Evolutionary conservation across 2,329 filamentous ascomycete genomes (phyloP), one percentile per base, ranked within the genome.

Genomic region (Beauveria medogensis): DNA sequence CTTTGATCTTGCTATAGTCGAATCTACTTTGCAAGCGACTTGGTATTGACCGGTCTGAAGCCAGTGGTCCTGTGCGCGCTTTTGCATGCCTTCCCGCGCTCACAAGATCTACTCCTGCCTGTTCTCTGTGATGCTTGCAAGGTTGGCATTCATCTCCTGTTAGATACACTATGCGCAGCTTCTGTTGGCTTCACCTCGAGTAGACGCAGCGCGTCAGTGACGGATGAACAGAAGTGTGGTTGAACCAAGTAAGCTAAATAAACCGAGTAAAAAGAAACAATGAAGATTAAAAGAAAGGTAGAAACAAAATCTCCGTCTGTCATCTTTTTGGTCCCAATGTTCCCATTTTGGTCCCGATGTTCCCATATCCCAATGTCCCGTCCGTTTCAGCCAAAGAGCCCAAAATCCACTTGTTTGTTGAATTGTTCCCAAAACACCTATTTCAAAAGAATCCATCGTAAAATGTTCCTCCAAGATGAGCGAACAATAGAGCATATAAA

Each of bases 401-500:
- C 55, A 28, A 34, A 24, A 52, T n/a, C 9, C 5, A 18, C 22
- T 20, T 16, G 24, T 6, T 24, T 37, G 44, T 20, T 26, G 7
- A 40, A 18, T 26, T 43, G 26, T 46, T 30, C 47, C 56, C 46
- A 51, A 52, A 59, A 59, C 56, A 59, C 47, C 56, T 43, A 30
- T 22, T 59, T 52, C 37, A 51, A 59, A 44, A 44, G 43, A 48
- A 30, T 44, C n/a, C 54, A 56, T 56, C 54, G 43, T 26, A 56
- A 47, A 56, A 53, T 30, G 41, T 10, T 46, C 54, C 56, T 20
- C 46, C 46, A 59, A 22, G 51, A 37, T 40, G 44, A 59, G 43
- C 14, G 44, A 54, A 41, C 28, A 40, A 22, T 28, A 48, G 43
- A 52, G 3, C 18, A 34, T 16, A 26, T 51, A 47, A 20, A 22